phyloP scores from a whole-genome alignment of 305 asterid species.

The Solanum aculeatissimum region DNA sequence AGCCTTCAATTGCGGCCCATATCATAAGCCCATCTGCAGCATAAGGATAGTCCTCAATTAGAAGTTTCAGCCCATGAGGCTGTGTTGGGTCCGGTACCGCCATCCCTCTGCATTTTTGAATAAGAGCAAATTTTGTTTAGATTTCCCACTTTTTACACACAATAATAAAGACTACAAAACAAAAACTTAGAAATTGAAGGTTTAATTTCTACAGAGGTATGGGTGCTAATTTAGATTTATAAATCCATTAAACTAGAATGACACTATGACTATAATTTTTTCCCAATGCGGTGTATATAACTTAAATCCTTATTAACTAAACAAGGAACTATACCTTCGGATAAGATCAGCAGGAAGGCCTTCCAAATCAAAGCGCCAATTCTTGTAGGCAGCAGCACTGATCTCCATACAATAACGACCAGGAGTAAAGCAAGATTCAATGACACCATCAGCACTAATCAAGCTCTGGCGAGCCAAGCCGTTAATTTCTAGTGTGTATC shows the following conservation, averaged over 20 bases:
- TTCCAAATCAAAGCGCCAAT: slow-evolving; percentile 85
- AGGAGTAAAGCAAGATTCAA: slow-evolving; percentile 85
- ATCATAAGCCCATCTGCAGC: slow-evolving; percentile 88
- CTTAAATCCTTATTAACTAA: background rate
- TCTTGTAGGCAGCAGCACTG: slow-evolving; percentile 84
- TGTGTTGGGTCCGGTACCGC: slow-evolving; percentile 76
- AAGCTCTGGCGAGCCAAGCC: slow-evolving; percentile 72
- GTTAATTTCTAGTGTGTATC: slow-evolving; percentile 88
- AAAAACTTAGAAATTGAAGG: background rate
- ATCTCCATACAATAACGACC: slow-evolving; percentile 91
- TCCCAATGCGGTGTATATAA: background rate
- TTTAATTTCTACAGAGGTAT: too few relatives aligned
- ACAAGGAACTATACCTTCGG: slow-evolving; percentile 33
- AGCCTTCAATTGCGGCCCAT: slow-evolving; percentile 63
- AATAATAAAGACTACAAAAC: background rate
- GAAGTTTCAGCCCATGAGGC: slow-evolving; percentile 60
- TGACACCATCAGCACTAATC: slow-evolving; percentile 75
- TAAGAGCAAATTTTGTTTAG: background rate
- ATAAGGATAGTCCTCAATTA: slow-evolving; percentile 80
- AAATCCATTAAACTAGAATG: background rate
- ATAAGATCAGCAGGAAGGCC: slow-evolving; percentile 88
- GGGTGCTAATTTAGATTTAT: too few relatives aligned
- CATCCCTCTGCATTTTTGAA: slow-evolving; percentile 56
- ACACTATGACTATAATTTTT: background rate
- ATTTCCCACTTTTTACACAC: background rate